Evolutionary conservation across 179 eudicot genomes (phyloP), one percentile per base, ranked within the genome.

Genomic region (Spinacia oleracea): DNA sequence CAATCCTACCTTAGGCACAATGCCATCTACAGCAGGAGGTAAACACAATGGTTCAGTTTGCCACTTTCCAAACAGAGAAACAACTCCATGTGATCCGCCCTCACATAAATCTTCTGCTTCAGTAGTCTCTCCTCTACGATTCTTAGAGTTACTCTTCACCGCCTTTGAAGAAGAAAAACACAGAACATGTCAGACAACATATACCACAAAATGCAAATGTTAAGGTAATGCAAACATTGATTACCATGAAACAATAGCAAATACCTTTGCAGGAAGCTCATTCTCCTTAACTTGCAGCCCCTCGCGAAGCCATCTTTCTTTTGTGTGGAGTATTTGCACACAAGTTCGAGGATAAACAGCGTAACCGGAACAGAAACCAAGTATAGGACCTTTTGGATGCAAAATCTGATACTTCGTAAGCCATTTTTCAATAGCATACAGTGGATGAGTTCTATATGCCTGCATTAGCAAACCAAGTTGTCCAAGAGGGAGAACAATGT

Each of bases 371-470:
- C 96, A 90, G 79, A 88, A 90, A 73, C 98, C 98, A 72, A 93
- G 87, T 62, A 95, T 66, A 35, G 98, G 98, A 34, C 97, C 95
- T 85, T 87, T 95, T 11, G 98, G 98, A 71, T 95, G 88, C 72
- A 95, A 81, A 76, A 86, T 91, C 83, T 95, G 91, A 75, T 91
- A 90, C 85, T 91, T 95, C 66, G 92, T 87, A 78, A 95, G 91
- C 98, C 98, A 93, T 90, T 87, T 95, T 84, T 90, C 98, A 81
- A 95, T 89, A 58, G 88, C 97, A 87, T 95, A 95, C 76, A 95
- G 82, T 60, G 84, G 90, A 83, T 95, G 98, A 81, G 40, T 91
- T 87, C 87, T 91, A 78, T 95, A 95, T 7, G 98, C 98, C 98
- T 95, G 89, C 75, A 82, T 60, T 79, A 70, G 59, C 78, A 46